Base-by-base conservation (phyloP, 352 stramenopile genomes). In the Pythium volutum region DNA sequence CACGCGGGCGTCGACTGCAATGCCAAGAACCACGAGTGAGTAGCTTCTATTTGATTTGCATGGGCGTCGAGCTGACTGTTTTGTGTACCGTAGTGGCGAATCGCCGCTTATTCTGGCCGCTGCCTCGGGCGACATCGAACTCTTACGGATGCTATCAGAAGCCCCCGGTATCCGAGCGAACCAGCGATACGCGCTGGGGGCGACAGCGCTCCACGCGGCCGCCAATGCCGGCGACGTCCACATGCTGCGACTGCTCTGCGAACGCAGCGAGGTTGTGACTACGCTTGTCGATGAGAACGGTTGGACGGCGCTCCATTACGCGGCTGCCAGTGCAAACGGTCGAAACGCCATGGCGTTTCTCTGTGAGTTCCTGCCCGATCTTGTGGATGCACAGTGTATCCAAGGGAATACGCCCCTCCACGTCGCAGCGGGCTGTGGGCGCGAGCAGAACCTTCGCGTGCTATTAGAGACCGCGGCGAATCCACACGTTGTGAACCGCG, bases 271-370 rank as follows among this genome's bases (percentile, higher is more conserved):
- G 3, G 46, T 70, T 1, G 50, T 70, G 4, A 66, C 70, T 2
- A 52, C 38, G 15, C 48, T 54, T 9, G 59, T 72, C 9, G 81
- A 89, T 23, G 69, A 80, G 11, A 85, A 87, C 57, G 77, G 72
- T 5, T 91, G 79, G 79, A 88, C 74, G 23, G 70, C 73, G 2
- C 59, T 91, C 2, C 81, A 91, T 34, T 89, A 88, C 47, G 76
- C 74, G 4, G 77, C 77, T 11, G 79, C 71, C 11, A 88, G 77
- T 26, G 31, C 54, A 10, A 65, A 42, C 0, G 79, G 76, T 0
- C 15, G 74, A 4, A 60, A 76, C 20, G 74, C 76, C 2, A 56
- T 91, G 59, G 69, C 74, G 33, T 88, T 84, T 29, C 45, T 91
- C 15, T 88, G 77, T 25, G 74, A 87, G 22, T 33, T 88, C 5